A percentile compares a stretch with the other conserved stretches of the same genome.
Evolutionary conservation across 208 protist genomes (phyloP).

Genomic region (Tetramitus jugosus): DNA sequence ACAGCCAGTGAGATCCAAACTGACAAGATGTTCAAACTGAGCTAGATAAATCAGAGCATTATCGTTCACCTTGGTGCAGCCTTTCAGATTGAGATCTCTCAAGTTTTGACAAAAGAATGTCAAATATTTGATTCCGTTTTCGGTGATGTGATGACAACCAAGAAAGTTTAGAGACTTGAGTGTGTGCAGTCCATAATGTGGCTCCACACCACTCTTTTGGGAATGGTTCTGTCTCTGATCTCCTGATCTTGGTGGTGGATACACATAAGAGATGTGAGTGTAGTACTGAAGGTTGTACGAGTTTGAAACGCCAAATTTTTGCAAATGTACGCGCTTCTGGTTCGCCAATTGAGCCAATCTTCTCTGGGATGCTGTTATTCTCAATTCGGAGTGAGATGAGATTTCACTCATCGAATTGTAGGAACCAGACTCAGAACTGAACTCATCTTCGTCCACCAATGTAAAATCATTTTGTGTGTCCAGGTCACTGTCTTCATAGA

Average conservation of each 20-base stretch:
- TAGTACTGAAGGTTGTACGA: not conserved
- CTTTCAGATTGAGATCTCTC: constrained; percentile 4
- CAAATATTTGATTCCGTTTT: constrained; percentile 19
- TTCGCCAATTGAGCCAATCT: not conserved
- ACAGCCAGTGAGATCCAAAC: constrained; percentile 12
- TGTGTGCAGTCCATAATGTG: constrained; percentile 6
- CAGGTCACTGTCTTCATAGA: too few relatives aligned
- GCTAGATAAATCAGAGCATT: not conserved
- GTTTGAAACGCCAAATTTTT: not conserved
- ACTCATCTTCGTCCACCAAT: too few relatives aligned
- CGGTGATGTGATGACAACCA: constrained; percentile 8
- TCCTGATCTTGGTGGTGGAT: not conserved
- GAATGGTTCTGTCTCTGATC: not conserved
- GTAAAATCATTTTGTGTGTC: too few relatives aligned
- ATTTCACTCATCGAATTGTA: not conserved
- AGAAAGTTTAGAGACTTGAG: not conserved
- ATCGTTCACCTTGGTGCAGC: constrained; percentile 17
- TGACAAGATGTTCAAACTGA: not conserved
- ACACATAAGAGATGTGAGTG: not conserved
- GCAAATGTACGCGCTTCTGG: not conserved
- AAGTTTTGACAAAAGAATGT: constrained; percentile 17
- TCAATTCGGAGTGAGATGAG: not conserved
- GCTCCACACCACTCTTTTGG: not conserved
- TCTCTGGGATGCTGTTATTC: not conserved
- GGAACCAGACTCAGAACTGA: too few relatives aligned